Base-by-base conservation (phyloP, 805 yeast species). In the Debaryomyces tyrocola region DNA sequence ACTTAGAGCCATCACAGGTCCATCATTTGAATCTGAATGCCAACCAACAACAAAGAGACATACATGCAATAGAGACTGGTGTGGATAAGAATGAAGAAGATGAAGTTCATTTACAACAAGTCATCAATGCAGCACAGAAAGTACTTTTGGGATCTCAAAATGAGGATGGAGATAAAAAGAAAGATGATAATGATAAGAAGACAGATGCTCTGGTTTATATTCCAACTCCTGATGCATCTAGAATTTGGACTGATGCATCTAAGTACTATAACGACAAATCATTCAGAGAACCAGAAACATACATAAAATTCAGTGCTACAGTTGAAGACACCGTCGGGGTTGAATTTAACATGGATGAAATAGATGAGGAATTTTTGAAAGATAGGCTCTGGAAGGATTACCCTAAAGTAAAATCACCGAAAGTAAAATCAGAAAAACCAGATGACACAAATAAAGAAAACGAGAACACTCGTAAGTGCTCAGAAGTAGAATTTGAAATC, bases 71-170 rank as follows among this genome's bases (percentile, higher is more conserved):
- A 37, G 99, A 94, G 59, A 92, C 98, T 6, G 99, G 99, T 68
- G 99, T 94, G 36, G 99, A 94, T 60, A 94, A 94, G 64, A 90
- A 87, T 55, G 99, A 94, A 67, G 99, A 94, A 67, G 96, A 90
- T 57, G 99, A 94, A 66, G 94, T 88, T 36, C 99, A 94, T 79
- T 75, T 94, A 51, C 96, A 92, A 64, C 89, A 86, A 52, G 97
- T 91, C 41, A 85, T 94, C 53, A 83, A 84, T 66, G 92, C 92
- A 11, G 82, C 90, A 1, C 85, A 83, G 43, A 81, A 82, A 27
- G 83, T 84, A 2, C 77, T 87, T 15, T 50, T 69, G 31, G 67
- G 70, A 15, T 60, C 73, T 4, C 55, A 58, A 43, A 33, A 52
- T 51, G 70, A 81, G 47, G 59, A 62, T 2, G 70, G 81, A 47